Evolutionary conservation across 768 basidiomycete species (phyloP), one percentile per base, ranked within the genome.

Genomic region (Steccherinum ochraceum): DNA sequence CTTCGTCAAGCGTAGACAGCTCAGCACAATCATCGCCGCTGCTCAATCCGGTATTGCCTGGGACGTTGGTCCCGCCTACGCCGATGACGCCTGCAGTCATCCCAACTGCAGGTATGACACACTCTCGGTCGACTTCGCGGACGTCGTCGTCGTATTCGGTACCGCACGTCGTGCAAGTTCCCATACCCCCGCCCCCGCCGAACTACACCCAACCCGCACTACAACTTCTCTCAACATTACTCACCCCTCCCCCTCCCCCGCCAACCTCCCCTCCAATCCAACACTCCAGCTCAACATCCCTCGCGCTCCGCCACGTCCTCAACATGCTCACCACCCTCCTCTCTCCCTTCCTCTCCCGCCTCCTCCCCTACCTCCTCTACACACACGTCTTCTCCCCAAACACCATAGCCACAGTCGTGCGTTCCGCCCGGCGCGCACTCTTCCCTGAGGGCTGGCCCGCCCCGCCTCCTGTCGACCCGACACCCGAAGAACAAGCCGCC

Each of bases 381-480:
- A 72, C 71, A 0, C 67, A 75, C 18, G 68, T 86, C 50, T 71
- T 80, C 21, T 76, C 80, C 1, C 70, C 79, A 4, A 53, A 70
- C 4, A 75, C 78, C 46, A 64, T 89, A 21, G 72, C 84, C 18
- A 71, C 70, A 25, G 64, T 77, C 23, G 70, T 83, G 30, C 76
- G 79, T 30, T 61, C 75, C 3, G 68, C 81, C 12, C 90, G 89
- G 58, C 75, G 75, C 7, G 77, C 84, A 5, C 73, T 98, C 23
- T 98, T 95, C 63, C 94, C 95, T 3, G 83, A 83, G 54, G 94
- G 95, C 12, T 91, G 90, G 67, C 93, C 92, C 1, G 88, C 78
- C 0, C 80, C 83, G 0, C 66, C 82, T 0, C 81, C 86, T 1
- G 70, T 77, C 1, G 89, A 90, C 41, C 94, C 93, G 16, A 81